Conservation (phyloP, 805 yeast genomes). For the Komagataella kurtzmanii region DNA sequence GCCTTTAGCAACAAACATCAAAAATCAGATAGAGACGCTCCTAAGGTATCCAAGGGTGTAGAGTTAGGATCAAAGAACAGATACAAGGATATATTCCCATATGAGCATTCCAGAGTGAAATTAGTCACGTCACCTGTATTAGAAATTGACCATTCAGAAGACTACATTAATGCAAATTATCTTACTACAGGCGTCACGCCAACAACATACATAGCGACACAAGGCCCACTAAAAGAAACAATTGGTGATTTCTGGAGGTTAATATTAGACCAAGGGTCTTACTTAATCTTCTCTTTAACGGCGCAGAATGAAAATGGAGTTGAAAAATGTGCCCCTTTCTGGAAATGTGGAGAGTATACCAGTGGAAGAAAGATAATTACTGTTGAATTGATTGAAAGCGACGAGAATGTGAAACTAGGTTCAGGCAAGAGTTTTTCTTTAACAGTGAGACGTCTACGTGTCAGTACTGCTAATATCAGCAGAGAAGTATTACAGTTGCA, state of each 20-base stretch:
- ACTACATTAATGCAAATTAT: constrained; percentile 85
- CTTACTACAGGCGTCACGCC: constrained; percentile 25
- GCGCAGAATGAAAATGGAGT: constrained; percentile 64
- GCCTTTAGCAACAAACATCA: constrained; percentile 16
- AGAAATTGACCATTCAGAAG: constrained; percentile 15
- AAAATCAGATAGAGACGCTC: constrained; percentile 12
- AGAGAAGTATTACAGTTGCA: constrained; percentile 64
- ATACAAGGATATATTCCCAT: constrained; percentile 81
- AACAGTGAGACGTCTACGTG: constrained; percentile 26
- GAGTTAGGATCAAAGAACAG: constrained; percentile 75
- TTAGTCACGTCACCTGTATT: constrained; percentile 16
- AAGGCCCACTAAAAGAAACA: constrained; percentile 74
- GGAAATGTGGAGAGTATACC: constrained; percentile 49
- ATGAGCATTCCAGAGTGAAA: constrained; percentile 72
- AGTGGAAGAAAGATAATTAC: constrained; percentile 12
- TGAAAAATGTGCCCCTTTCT: constrained; percentile 73
- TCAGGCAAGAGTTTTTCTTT: constrained; percentile 10
- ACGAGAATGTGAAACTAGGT: constrained; percentile 13
- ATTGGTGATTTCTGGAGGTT: constrained; percentile 79
- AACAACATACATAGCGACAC: constrained; percentile 64
- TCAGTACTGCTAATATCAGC: constrained; percentile 16
- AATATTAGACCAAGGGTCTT: constrained; percentile 46
- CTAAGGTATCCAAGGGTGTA: constrained; percentile 57
- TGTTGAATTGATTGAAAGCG: constrained; percentile 12
- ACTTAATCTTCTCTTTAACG: constrained; percentile 64